A percentile compares a stretch with the other conserved stretches of the same genome.
These are phyloP conservation scores for Plectosphaerella sp. DNA, from an alignment of 2,329 filamentous ascomycete species.

Conservation along the genomic window DNA sequence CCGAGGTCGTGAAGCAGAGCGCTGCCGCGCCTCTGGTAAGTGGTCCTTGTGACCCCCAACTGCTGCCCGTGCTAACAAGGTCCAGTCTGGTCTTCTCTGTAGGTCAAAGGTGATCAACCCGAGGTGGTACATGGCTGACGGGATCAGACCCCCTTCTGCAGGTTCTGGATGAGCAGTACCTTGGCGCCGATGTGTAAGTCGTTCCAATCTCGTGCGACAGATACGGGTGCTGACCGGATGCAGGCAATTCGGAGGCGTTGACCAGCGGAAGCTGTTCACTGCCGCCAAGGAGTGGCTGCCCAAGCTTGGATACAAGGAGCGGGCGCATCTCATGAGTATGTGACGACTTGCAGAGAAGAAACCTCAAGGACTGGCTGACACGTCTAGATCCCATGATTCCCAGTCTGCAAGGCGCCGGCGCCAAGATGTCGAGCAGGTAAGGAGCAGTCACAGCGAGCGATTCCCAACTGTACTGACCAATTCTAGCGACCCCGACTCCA, in stretches of 20 bases:
- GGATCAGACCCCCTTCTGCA: constrained; percentile 70
- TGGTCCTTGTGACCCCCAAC: background rate
- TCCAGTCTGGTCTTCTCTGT: constrained; percentile 64
- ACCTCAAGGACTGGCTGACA: background rate
- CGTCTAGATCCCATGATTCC: constrained; percentile 71
- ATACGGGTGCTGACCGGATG: background rate
- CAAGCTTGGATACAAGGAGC: constrained; percentile 74
- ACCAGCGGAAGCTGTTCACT: constrained; percentile 87
- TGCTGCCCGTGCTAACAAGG: constrained; percentile 27
- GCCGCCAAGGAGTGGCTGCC: constrained; percentile 81
- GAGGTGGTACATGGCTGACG: background rate
- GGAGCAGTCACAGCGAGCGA: background rate
- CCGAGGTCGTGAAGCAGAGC: constrained; percentile 92
- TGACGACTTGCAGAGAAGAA: background rate
- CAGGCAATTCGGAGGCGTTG: constrained; percentile 71
- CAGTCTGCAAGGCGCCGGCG: constrained; percentile 63
- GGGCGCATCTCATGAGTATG: constrained; percentile 54
- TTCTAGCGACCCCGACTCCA: constrained; percentile 54
- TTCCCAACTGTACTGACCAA: background rate
- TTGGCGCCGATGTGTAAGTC: constrained; percentile 68
- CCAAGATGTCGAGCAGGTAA: background rate
- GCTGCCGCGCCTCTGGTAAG: constrained; percentile 60
- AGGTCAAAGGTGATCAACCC: background rate
- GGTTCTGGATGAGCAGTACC: constrained; percentile 83
- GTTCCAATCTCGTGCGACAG: background rate